Evolutionary conservation across 495 filamentous ascomycete species (phyloP).

Genomic region (Immersiella caudata): DNA sequence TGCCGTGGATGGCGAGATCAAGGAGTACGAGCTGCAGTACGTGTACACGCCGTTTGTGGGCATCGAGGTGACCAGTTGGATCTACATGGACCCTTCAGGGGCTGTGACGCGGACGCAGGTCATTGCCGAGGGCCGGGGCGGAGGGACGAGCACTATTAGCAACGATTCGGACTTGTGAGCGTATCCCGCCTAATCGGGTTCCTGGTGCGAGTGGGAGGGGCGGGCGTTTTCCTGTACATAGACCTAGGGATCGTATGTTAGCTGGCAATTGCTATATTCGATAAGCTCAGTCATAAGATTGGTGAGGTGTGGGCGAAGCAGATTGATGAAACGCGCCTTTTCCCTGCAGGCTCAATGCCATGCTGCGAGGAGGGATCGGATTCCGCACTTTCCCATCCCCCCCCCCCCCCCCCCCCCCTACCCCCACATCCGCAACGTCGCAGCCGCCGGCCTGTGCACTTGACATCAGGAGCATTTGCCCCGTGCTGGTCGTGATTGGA

Average conservation of each 20-base stretch:
- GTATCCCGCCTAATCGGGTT: background rate
- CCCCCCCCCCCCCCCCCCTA: background rate
- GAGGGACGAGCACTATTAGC: slow-evolving; percentile 53
- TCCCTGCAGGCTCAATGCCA: slow-evolving; percentile 12
- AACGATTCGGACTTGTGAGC: slow-evolving; percentile 36
- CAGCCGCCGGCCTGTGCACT: background rate
- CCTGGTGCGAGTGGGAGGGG: too few relatives aligned
- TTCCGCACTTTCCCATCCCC: slow-evolving; percentile 16
- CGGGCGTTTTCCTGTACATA: slow-evolving; percentile 21
- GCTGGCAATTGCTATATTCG: background rate
- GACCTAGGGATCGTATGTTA: slow-evolving; percentile 4
- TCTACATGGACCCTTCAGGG: slow-evolving; percentile 53
- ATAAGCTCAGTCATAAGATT: background rate
- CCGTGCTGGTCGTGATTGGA: slow-evolving; percentile 13
- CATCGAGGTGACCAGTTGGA: slow-evolving; percentile 47
- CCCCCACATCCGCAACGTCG: background rate
- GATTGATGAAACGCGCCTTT: background rate
- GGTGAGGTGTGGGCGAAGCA: background rate
- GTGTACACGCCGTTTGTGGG: slow-evolving; percentile 56
- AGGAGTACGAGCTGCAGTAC: slow-evolving; percentile 53
- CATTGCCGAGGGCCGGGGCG: slow-evolving; percentile 53
- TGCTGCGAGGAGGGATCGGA: slow-evolving; percentile 6
- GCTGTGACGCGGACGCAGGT: slow-evolving; percentile 53
- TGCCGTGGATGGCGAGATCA: slow-evolving; percentile 44
- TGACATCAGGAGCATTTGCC: slow-evolving; percentile 16